Conservation (phyloP, 1,284 basidiomycete species). For the Cryptococcus sp. region DNA sequence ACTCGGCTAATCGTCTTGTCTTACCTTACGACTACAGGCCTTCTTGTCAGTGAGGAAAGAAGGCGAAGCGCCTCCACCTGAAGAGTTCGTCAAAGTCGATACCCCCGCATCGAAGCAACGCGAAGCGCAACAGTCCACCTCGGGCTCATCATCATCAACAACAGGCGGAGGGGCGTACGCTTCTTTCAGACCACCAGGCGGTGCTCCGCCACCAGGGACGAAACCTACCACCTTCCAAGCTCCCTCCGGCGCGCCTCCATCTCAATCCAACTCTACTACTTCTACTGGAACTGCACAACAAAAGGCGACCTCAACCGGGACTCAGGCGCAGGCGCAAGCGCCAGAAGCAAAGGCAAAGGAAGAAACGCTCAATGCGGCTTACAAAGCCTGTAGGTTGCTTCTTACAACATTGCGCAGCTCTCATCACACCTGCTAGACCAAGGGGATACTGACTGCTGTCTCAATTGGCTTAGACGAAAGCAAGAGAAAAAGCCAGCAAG, state of each 20-base stretch:
- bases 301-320: slow-evolving; percentile 11
- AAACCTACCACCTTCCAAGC: background rate
- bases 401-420: too few relatives aligned
- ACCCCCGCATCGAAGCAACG: slow-evolving; percentile 58
- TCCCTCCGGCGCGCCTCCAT: too few relatives aligned
- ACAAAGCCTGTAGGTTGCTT: slow-evolving; percentile 36
- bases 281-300: too few relatives aligned
- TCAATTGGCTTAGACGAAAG: slow-evolving; percentile 9
- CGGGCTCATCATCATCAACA: slow-evolving; percentile 2
- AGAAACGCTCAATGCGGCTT: slow-evolving; percentile 34
- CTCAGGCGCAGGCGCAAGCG: slow-evolving; percentile 11
- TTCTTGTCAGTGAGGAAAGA: slow-evolving; percentile 66
- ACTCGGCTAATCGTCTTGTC: background rate
- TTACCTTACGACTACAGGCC: slow-evolving; percentile 28
- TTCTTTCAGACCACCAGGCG: slow-evolving; percentile 4
- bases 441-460: background rate
- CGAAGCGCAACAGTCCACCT: slow-evolving; percentile 31
- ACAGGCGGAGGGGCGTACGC: background rate
- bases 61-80: slow-evolving; percentile 48
- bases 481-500: slow-evolving; percentile 7
- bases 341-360: slow-evolving; percentile 20
- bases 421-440: background rate
- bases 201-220: slow-evolving; percentile 13
- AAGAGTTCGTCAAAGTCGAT: slow-evolving; percentile 81
- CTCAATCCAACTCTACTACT: too few relatives aligned